Conservation (phyloP, 352 stramenopile genomes). For the Pythium dissotocum region DNA sequence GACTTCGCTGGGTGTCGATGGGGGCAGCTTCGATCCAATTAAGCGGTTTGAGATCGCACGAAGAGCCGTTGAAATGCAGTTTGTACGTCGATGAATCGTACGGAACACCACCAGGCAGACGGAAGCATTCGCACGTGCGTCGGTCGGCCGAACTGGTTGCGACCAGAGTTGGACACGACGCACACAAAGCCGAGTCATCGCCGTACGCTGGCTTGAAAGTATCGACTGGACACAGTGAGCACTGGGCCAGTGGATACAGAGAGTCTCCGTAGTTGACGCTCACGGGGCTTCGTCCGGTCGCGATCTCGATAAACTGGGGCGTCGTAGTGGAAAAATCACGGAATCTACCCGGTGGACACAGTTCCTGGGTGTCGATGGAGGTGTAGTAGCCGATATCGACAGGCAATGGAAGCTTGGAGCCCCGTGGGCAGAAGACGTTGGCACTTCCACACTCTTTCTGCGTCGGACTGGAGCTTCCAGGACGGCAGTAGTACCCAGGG, state of each 20-base stretch:
- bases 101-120: slow-evolving; percentile 40
- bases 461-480: slow-evolving; percentile 42
- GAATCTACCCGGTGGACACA: slow-evolving; percentile 42
- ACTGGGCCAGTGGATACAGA: slow-evolving; percentile 54
- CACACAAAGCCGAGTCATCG: slow-evolving; percentile 50
- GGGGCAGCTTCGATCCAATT: slow-evolving; percentile 3
- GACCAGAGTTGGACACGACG: slow-evolving; percentile 46
- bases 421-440: slow-evolving; percentile 47
- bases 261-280: slow-evolving; percentile 62
- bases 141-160: slow-evolving; percentile 46
- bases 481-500: slow-evolving; percentile 68
- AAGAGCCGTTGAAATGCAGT: slow-evolving; percentile 42
- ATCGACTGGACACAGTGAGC: slow-evolving; percentile 56
- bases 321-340: slow-evolving; percentile 29
- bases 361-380: slow-evolving; percentile 34
- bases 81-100: slow-evolving; percentile 35
- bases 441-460: slow-evolving; percentile 53
- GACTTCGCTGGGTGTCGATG: slow-evolving; percentile 27
- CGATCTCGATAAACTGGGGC: slow-evolving; percentile 40
- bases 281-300: slow-evolving; percentile 47
- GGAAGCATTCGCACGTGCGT: slow-evolving; percentile 64
- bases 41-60: slow-evolving; percentile 35
- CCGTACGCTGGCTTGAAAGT: slow-evolving; percentile 68
- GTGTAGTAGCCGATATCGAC: slow-evolving; percentile 50
- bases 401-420: slow-evolving; percentile 23